A percentile compares a stretch with the other conserved stretches of the same genome.
phyloP scores from a whole-genome alignment of 768 basidiomycete species.

The Tylopilus sp. region DNA sequence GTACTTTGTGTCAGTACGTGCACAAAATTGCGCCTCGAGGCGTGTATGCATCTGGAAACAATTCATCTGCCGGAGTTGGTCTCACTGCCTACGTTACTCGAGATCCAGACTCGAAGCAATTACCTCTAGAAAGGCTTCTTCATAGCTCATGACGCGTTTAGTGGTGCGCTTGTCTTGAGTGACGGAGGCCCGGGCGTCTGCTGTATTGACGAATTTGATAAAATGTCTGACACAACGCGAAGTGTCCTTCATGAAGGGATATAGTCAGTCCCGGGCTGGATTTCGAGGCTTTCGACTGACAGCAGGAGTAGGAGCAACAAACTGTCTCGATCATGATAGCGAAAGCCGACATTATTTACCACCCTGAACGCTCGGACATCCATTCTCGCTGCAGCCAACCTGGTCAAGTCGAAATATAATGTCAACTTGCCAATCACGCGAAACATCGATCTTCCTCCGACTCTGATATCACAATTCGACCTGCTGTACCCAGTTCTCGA shows the following conservation, averaged over 20 bases:
- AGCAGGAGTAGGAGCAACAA: conserved; percentile 83
- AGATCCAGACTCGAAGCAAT: conserved; percentile 96
- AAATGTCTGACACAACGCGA: conserved; percentile 96
- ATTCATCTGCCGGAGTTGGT: conserved; percentile 98
- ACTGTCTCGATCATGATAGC: conserved; percentile 99
- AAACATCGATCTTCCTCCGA: conserved; percentile 97
- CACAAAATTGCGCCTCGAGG: conserved; percentile 98
- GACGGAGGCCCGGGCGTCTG: conserved; percentile 98
- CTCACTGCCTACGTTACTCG: conserved; percentile 97
- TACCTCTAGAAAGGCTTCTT: conserved; percentile 89
- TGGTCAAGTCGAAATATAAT: conserved; percentile 94
- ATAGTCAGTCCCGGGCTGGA: conserved; percentile 57
- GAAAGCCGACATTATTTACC: conserved; percentile 97
- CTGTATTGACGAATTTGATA: conserved; percentile 99
- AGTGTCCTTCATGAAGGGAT: conserved; percentile 98
- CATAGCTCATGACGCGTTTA: conserved; percentile 26
- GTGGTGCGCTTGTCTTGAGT: conserved; percentile 90
- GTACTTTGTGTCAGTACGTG: conserved; percentile 64
- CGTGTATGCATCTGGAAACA: conserved; percentile 97
- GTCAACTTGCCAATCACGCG: conserved; percentile 86
- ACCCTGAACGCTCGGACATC: conserved; percentile 98
- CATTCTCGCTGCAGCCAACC: conserved; percentile 96
- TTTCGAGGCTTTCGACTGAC: not conserved
- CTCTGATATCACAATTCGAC: conserved; percentile 96
- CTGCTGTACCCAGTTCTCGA: conserved; percentile 94